A percentile compares a stretch with the other conserved stretches of the same genome.
Conservation (phyloP, 1,139 yeast genomes). For the Pichia sp. region DNA sequence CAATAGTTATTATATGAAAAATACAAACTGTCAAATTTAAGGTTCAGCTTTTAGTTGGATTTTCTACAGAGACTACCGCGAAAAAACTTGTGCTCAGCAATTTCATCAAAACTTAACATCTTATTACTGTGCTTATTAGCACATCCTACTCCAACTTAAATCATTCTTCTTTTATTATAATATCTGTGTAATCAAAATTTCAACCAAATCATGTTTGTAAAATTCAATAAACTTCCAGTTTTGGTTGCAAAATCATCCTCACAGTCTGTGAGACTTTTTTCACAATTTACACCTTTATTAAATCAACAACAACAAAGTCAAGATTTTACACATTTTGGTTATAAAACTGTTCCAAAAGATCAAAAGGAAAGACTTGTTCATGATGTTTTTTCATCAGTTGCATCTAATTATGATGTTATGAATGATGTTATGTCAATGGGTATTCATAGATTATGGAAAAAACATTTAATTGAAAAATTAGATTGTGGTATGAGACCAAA, state of each 20-base stretch:
- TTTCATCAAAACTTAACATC: no score
- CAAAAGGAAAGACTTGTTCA: slow-evolving; percentile 86
- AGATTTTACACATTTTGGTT: slow-evolving; percentile 78
- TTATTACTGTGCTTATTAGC: no score
- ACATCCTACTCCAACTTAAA: no score
- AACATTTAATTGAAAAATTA: slow-evolving; percentile 75
- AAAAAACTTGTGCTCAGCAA: no score
- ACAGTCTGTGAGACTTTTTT: background rate
- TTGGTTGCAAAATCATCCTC: background rate
- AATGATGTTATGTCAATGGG: slow-evolving; percentile 98
- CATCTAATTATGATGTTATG: slow-evolving; percentile 91
- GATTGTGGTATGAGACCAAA: slow-evolving; percentile 96
- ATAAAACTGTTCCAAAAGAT: slow-evolving; percentile 68
- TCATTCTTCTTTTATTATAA: no score
- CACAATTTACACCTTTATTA: background rate
- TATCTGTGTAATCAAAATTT: no score
- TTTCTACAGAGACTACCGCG: no score
- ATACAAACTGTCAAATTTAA: no score
- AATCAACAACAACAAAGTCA: background rate
- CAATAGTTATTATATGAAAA: no score
- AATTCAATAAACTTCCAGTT: no score
- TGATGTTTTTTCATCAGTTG: slow-evolving; percentile 89
- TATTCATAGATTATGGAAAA: slow-evolving; percentile 91
- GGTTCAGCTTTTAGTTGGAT: no score
- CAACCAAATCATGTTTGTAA: no score